A percentile compares a stretch with the other conserved stretches of the same genome.
phyloP scores from a whole-genome alignment of 306 rosid genomes.

The Cucurbita ficifolia region DNA sequence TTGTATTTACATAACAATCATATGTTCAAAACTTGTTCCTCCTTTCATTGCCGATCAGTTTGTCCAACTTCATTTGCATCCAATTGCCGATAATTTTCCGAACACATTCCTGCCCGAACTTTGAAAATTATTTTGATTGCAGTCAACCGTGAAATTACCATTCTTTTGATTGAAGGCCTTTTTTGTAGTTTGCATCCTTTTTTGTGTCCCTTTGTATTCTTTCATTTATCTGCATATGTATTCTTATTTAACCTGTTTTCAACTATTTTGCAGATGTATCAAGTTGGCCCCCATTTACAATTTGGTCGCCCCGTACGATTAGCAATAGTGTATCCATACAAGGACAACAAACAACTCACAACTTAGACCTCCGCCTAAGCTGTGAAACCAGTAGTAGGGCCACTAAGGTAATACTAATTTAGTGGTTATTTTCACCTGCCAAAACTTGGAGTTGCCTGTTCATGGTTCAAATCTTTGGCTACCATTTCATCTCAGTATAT shows the following conservation, averaged over 20 bases:
- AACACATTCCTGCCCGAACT: neutral
- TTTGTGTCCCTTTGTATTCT: no score
- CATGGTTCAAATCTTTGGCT: neutral
- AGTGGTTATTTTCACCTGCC: neutral
- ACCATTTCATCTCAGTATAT: neutral
- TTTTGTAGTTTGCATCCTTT: neutral
- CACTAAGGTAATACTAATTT: neutral
- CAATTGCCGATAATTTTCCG: neutral
- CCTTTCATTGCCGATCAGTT: neutral
- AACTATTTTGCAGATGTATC: slow-evolving; percentile 3
- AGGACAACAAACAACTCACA: neutral
- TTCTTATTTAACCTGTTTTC: neutral
- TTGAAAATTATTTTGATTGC: neutral
- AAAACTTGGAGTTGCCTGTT: neutral
- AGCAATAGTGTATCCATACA: neutral
- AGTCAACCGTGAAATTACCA: neutral
- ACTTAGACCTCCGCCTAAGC: neutral
- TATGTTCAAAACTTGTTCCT: neutral
- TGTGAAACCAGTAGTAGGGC: neutral
- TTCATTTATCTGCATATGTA: neutral
- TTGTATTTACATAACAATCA: neutral
- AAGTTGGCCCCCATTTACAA: neutral
- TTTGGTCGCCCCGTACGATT: neutral
- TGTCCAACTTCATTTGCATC: neutral
- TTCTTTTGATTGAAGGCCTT: neutral